Evolutionary conservation across 345 rosid species (phyloP).

Genomic region (Carallia pectinifolia): DNA sequence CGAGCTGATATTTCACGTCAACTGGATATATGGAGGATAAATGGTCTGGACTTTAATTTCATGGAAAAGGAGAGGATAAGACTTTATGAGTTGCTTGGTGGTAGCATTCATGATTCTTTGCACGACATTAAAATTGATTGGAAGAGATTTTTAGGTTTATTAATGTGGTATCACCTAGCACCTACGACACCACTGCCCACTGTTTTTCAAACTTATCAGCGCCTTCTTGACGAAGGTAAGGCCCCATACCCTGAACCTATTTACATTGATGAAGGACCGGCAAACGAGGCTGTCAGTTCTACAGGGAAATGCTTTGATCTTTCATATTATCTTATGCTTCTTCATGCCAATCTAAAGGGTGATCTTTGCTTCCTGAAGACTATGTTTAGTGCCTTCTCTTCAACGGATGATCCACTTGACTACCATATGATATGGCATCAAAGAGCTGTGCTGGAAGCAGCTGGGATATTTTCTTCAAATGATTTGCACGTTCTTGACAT

Average conservation of each 20-base stretch:
- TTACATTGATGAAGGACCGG: slow-evolving; percentile 85
- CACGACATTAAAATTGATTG: slow-evolving; percentile 68
- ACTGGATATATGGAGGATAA: slow-evolving; percentile 80
- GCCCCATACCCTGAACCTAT: slow-evolving; percentile 85
- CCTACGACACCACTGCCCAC: slow-evolving; percentile 62
- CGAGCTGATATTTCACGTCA: slow-evolving; percentile 68
- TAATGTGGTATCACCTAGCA: slow-evolving; percentile 90
- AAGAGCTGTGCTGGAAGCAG: slow-evolving; percentile 72
- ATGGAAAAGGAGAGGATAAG: slow-evolving; percentile 75
- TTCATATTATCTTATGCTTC: slow-evolving; percentile 93
- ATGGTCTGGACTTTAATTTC: slow-evolving; percentile 86
- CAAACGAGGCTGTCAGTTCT: slow-evolving; percentile 39
- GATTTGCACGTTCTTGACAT: slow-evolving; percentile 92
- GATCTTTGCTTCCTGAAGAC: slow-evolving; percentile 58
- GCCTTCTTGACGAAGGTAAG: slow-evolving; percentile 56
- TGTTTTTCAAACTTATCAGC: slow-evolving; percentile 69
- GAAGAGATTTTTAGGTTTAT: slow-evolving; percentile 91
- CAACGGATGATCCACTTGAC: slow-evolving; percentile 94
- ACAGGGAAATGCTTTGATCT: slow-evolving; percentile 60
- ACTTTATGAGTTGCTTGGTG: slow-evolving; percentile 90
- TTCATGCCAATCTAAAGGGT: slow-evolving; percentile 64
- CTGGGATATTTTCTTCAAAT: slow-evolving; percentile 68
- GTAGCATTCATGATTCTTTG: slow-evolving; percentile 70
- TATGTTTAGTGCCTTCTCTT: slow-evolving; percentile 87
- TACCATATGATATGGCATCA: slow-evolving; percentile 99